A percentile compares a stretch with the other conserved stretches of the same genome.
These are phyloP conservation scores for Beauveria brongniartii DNA, from an alignment of 2,329 filamentous ascomycete genomes.

Conservation along the genomic window DNA sequence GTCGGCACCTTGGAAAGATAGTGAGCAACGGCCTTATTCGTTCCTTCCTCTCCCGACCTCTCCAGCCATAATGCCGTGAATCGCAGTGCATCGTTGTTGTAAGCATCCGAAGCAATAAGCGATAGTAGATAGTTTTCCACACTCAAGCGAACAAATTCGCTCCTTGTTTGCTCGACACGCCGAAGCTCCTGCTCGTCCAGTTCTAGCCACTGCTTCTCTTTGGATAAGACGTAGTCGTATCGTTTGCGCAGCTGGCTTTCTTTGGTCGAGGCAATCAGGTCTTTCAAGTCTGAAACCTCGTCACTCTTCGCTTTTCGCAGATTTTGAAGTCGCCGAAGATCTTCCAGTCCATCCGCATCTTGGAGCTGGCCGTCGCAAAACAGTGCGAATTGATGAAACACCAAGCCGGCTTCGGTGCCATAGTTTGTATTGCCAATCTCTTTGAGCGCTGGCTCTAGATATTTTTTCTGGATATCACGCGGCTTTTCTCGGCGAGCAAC, in stretches of 20 bases:
- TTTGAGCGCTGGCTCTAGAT: slow-evolving; percentile 74
- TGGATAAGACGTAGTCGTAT: slow-evolving; percentile 54
- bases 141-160: slow-evolving; percentile 78
- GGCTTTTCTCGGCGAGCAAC: slow-evolving; percentile 87
- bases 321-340: slow-evolving; percentile 71
- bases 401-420: slow-evolving; percentile 70
- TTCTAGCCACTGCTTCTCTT: slow-evolving; percentile 82
- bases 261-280: slow-evolving; percentile 42
- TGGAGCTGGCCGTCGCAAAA: slow-evolving; percentile 95
- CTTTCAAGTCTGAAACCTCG: slow-evolving; percentile 68
- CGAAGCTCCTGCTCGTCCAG: slow-evolving; percentile 83
- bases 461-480: slow-evolving; percentile 79
- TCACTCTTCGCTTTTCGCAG: slow-evolving; percentile 72
- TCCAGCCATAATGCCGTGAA: slow-evolving; percentile 95
- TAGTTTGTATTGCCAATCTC: slow-evolving; percentile 63
- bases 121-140: slow-evolving; percentile 89
- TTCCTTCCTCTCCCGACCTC: slow-evolving; percentile 64
- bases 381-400: slow-evolving; percentile 88
- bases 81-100: slow-evolving; percentile 82
- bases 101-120: slow-evolving; percentile 74
- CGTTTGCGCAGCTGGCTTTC: slow-evolving; percentile 46
- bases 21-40: slow-evolving; percentile 67
- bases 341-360: slow-evolving; percentile 75
- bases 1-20: slow-evolving; percentile 71
- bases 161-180: slow-evolving; percentile 65